phyloP scores from a whole-genome alignment of 805 yeast genomes.

The Maudiozyma saulgeensis region DNA sequence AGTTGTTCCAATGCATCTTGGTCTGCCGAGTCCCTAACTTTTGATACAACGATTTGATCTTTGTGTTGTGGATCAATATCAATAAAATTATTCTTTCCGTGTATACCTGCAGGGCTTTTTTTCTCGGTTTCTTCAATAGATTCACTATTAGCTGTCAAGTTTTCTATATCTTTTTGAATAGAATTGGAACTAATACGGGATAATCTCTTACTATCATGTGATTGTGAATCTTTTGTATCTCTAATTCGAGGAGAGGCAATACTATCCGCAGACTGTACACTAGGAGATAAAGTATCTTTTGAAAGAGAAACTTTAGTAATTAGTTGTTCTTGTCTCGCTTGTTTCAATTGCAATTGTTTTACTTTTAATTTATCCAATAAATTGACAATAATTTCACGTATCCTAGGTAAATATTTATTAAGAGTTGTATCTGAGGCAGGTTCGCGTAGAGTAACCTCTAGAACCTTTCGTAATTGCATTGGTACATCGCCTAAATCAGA shows the following conservation, averaged over 20 bases:
- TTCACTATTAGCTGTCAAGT: neutral
- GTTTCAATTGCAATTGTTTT: conserved; percentile 49
- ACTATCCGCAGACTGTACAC: neutral
- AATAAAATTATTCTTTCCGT: too few relatives aligned
- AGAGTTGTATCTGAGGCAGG: conserved; percentile 75
- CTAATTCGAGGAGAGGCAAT: neutral
- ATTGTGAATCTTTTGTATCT: neutral
- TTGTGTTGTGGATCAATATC: neutral
- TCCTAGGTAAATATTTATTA: conserved; percentile 72
- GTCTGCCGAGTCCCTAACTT: conserved; percentile 11
- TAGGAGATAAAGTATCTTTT: conserved; percentile 9
- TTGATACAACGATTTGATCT: conserved; percentile 1
- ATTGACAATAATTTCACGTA: conserved; percentile 76
- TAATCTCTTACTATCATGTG: neutral
- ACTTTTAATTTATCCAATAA: conserved; percentile 69
- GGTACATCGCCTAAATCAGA: conserved; percentile 89
- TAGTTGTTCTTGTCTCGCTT: conserved; percentile 14
- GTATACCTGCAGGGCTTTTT: neutral
- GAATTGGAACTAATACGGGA: neutral
- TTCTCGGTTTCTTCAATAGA: neutral
- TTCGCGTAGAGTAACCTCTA: conserved; percentile 80
- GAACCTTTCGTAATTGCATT: conserved; percentile 58
- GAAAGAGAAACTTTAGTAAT: conserved; percentile 7
- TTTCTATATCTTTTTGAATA: neutral
- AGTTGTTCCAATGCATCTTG: conserved; percentile 64